Evolutionary conservation across 2,329 filamentous ascomycete genomes (phyloP).

Genomic region (Aspergillus quadricinctus): DNA sequence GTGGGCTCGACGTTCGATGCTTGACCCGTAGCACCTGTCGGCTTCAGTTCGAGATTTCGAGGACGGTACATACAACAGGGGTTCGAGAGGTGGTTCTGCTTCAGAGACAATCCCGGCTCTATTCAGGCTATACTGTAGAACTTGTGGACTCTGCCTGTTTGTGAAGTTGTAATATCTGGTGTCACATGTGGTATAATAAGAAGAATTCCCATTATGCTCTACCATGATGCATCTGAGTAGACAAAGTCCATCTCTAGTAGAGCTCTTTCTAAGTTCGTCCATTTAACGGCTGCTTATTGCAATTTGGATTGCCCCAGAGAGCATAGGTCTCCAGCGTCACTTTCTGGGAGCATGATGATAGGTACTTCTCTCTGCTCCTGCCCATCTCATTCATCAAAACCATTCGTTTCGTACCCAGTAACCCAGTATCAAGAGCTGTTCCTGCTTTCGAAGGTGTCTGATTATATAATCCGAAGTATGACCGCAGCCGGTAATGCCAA

Average conservation of each 20-base stretch:
- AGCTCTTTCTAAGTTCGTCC: constrained; percentile 6
- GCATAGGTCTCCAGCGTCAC: neutral
- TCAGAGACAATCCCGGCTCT: neutral
- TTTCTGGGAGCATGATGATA: neutral
- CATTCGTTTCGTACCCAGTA: neutral
- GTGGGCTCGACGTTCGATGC: neutral
- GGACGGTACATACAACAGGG: neutral
- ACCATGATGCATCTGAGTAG: neutral
- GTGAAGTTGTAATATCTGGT: neutral
- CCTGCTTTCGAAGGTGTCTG: neutral
- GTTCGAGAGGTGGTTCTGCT: neutral
- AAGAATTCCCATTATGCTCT: neutral
- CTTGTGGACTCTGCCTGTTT: neutral
- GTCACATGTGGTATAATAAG: neutral
- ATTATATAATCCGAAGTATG: constrained; percentile 16
- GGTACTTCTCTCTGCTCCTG: neutral
- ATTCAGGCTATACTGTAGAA: neutral
- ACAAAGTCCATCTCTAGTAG: neutral
- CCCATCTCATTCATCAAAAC: neutral
- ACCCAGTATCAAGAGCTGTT: neutral
- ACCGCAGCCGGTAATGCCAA: constrained; percentile 21
- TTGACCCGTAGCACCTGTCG: neutral
- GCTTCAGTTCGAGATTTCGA: neutral
- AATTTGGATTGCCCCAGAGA: constrained; percentile 4
- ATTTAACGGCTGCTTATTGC: constrained; percentile 5